These are phyloP conservation scores for Periconia digitata DNA, from an alignment of 2,329 filamentous ascomycete species.

Conservation along the genomic window DNA sequence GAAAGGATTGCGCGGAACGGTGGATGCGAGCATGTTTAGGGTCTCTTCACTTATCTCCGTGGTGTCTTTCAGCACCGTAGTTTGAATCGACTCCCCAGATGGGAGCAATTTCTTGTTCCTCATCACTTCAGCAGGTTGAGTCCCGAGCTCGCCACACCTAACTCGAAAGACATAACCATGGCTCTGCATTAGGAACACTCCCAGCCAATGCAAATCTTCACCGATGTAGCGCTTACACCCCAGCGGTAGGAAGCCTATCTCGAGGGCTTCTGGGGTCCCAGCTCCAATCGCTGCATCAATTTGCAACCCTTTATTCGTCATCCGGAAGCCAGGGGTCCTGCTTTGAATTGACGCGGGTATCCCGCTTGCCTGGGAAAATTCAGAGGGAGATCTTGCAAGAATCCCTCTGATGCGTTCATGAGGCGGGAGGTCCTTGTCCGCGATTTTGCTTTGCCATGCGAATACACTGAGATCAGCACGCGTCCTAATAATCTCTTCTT, in stretches of 20 bases:
- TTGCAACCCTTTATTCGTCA: not conserved
- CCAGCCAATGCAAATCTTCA: not conserved
- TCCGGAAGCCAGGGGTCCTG: not conserved
- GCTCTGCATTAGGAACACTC: not conserved
- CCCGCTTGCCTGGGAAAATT: not conserved
- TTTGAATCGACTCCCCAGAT: no score
- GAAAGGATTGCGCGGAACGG: no score
- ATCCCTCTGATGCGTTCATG: not conserved
- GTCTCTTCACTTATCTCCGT: not conserved
- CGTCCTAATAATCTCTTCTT: slow-evolving; percentile 11
- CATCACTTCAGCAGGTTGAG: not conserved
- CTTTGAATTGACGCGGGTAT: not conserved
- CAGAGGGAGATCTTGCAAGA: not conserved
- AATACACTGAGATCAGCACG: slow-evolving; percentile 4
- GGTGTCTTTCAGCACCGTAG: no score
- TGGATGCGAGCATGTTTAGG: no score
- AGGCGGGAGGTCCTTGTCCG: not conserved
- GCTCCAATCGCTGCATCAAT: not conserved
- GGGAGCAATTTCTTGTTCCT: not conserved
- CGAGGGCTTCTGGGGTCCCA: not conserved
- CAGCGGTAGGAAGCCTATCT: not conserved
- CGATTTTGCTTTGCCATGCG: not conserved
- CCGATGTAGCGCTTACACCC: not conserved
- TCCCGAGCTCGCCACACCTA: not conserved
- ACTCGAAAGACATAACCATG: not conserved